Evolutionary conservation across 2,329 filamentous ascomycete genomes (phyloP).

Genomic region (Pseudocercospora musae): DNA sequence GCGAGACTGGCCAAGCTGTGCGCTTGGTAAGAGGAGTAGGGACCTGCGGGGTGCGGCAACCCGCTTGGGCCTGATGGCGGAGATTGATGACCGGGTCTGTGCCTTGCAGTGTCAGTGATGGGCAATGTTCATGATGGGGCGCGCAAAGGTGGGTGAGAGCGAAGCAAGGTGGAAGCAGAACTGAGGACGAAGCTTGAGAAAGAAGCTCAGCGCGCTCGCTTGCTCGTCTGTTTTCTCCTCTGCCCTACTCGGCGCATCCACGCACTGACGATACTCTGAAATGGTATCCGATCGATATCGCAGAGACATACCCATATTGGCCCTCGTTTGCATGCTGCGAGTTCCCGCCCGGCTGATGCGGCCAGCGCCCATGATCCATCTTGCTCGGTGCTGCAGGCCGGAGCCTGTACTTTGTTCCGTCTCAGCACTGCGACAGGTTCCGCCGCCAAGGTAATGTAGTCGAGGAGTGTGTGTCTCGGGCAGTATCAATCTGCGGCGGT

Average conservation of each 20-base stretch:
- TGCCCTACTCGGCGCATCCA: not conserved
- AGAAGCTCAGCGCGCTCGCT: not conserved
- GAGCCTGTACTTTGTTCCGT: not conserved
- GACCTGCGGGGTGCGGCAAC: constrained; percentile 35
- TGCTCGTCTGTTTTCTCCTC: not conserved
- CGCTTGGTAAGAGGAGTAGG: constrained; percentile 43
- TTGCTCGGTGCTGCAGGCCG: not conserved
- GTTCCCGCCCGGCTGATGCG: constrained; percentile 26
- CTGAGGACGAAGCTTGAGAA: constrained; percentile 2
- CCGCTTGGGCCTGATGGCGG: constrained; percentile 30
- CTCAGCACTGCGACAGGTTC: constrained; percentile 16
- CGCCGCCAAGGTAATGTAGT: not conserved
- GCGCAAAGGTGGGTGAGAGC: not conserved
- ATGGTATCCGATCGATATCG: not conserved
- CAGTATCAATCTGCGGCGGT: not conserved
- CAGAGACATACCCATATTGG: not conserved
- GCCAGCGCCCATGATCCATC: constrained; percentile 20
- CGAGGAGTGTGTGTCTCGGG: not conserved
- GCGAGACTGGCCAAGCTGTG: constrained; percentile 46
- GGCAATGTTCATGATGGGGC: not conserved
- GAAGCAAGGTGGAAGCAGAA: not conserved
- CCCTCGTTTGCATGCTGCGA: constrained; percentile 24
- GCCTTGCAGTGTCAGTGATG: not conserved
- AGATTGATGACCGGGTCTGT: constrained; percentile 32
- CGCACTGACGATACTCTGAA: not conserved